Percentiles rank a stretch among this genome's conserved stretches.
Conservation (phyloP, 176 grass and related monocot genomes). For the Dendrocalamus sinicus region DNA sequence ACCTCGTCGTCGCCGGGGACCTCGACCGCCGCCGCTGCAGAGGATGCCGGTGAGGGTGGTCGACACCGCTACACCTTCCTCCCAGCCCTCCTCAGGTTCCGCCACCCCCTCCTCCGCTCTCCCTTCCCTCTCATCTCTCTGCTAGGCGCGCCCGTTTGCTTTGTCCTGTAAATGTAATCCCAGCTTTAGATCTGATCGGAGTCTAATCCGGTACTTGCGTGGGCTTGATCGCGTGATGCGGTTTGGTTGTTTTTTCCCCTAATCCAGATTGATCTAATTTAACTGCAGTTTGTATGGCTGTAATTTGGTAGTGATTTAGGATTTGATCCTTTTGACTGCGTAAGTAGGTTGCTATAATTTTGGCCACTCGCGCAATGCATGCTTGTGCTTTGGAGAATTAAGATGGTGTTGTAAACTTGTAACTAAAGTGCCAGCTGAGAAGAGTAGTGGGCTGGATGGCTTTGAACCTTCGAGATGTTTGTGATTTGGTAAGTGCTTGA, state of each 20-base stretch:
- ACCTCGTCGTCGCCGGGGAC: conserved; percentile 33
- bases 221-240: neutral
- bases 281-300: neutral
- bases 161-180: neutral
- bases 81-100: conserved; percentile 62
- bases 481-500: neutral
- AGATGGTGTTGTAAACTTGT: neutral
- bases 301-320: conserved; percentile 17
- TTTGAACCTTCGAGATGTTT: neutral
- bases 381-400: neutral
- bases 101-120: neutral
- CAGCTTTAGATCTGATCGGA: conserved; percentile 30
- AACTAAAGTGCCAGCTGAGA: neutral
- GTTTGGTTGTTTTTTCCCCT: neutral
- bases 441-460: neutral
- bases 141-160: neutral
- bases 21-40: neutral
- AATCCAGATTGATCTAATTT: neutral
- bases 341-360: neutral
- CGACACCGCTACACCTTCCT: conserved; percentile 69
- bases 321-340: neutral
- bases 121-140: neutral
- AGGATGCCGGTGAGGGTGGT: conserved; percentile 85
- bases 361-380: neutral
- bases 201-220: neutral